Base-by-base conservation (phyloP, 1,284 basidiomycete genomes). In the Kalmanozyma brasiliensis region DNA sequence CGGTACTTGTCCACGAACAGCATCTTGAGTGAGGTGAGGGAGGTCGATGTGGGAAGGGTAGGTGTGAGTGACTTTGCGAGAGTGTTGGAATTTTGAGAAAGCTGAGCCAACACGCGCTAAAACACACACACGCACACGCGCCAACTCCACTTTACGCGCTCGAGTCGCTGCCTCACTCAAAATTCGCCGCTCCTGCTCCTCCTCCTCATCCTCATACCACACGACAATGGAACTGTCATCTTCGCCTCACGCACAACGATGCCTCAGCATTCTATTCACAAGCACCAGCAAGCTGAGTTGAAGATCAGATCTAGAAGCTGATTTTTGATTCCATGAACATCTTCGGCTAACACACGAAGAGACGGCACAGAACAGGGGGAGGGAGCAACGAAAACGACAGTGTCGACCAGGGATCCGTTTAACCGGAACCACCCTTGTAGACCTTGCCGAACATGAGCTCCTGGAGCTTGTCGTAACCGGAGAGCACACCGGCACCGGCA, bases 401-500 rank as follows among this genome's bases (percentile, higher is more conserved):
- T 10, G 11, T 29, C 26, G 6, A 6, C 16, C 24, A 29, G 16
- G 32, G 10, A 22, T 20, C 56, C 52, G 56, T 52, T 69, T 69
- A 69, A 60, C 66, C 66, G 49, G 66, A 69, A 37, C 66, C 66
- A 59, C 66, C 66, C 73, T 77, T 77, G 79, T 80, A 80, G 63
- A 79, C 79, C 77, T 83, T 83, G 72, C 82, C 83, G 81, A 83
- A 82, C 71, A 84, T 71, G 73, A 84, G 57, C 77, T 83, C 79
- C 85, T 95, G 93, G 83, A 94, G 88, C 86, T 94, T 91, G 88
- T 95, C 79, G 79, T 81, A 81, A 60, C 94, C 86, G 37, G 93
- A 93, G 81, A 96, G 85, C 74, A 95, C 94, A 92, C 93, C 93
- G 85, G 94, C 93, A 86, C 93, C 94, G 81, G 93, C 94, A 83